Percentiles rank a stretch among this genome's conserved stretches.
Evolutionary conservation across 352 stramenopile species (phyloP).

Genomic region (Phytophthora vignae): DNA sequence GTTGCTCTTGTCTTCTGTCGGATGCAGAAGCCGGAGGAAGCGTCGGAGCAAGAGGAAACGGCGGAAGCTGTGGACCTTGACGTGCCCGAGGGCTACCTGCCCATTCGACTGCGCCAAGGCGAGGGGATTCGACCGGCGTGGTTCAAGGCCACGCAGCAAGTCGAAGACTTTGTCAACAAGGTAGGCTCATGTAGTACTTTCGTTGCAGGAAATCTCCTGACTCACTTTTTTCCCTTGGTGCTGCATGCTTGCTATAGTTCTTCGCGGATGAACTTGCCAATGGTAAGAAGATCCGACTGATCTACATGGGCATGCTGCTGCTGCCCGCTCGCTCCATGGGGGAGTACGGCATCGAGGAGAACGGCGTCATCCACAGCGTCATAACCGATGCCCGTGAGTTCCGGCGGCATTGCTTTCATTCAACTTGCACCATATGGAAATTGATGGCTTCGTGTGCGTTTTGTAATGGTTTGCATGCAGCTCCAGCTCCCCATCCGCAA

Average conservation of each 20-base stretch:
- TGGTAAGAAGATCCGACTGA: conserved; percentile 73
- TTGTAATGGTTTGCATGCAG: conserved; percentile 39
- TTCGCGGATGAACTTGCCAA: conserved; percentile 61
- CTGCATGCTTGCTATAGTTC: conserved; percentile 48
- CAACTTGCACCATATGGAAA: conserved; percentile 18
- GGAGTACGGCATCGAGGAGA: conserved; percentile 82
- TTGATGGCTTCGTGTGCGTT: conserved; percentile 20
- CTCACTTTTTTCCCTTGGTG: not conserved
- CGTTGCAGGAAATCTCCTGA: not conserved
- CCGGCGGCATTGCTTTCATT: conserved; percentile 12
- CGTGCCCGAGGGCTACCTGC: conserved; percentile 57
- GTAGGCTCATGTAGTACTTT: not conserved
- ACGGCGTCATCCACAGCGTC: conserved; percentile 79
- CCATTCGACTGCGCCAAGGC: conserved; percentile 68
- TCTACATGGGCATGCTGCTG: conserved; percentile 88
- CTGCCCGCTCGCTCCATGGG: conserved; percentile 67
- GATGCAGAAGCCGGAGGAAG: conserved; percentile 23
- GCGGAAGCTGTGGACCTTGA: conserved; percentile 12
- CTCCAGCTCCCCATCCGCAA: conserved; percentile 49
- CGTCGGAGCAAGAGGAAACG: conserved; percentile 11
- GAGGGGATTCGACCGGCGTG: conserved; percentile 60
- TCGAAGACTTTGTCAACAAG: conserved; percentile 71
- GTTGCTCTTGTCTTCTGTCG: not conserved
- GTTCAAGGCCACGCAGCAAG: conserved; percentile 72
- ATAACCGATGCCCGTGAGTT: conserved; percentile 76